These are phyloP conservation scores for Akanthomyces muscarius DNA, from an alignment of 2,329 filamentous ascomycete species.

Conservation along the genomic window DNA sequence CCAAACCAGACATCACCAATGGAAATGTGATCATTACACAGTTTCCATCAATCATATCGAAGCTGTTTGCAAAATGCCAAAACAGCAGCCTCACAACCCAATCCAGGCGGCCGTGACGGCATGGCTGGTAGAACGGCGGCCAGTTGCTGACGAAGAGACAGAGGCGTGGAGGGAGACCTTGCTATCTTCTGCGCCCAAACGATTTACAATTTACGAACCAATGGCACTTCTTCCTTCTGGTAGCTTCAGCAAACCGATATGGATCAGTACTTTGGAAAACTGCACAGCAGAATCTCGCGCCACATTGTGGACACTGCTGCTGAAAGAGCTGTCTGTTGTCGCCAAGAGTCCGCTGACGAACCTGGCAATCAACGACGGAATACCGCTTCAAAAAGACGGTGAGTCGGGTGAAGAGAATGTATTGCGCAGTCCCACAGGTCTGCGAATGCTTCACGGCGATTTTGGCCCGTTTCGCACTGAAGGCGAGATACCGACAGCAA, in stretches of 20 bases:
- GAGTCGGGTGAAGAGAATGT: constrained; percentile 53
- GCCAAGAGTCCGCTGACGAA: constrained; percentile 46
- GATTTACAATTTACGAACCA: constrained; percentile 58
- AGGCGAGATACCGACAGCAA: constrained; percentile 28
- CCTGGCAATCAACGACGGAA: constrained; percentile 58
- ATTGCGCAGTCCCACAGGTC: constrained; percentile 66
- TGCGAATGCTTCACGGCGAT: constrained; percentile 67
- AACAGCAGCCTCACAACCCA: constrained; percentile 22
- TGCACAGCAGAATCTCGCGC: constrained; percentile 24
- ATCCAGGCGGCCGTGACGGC: constrained; percentile 30
- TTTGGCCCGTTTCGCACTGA: constrained; percentile 56
- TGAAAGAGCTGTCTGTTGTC: constrained; percentile 42
- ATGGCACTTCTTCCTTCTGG: constrained; percentile 58
- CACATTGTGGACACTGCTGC: constrained; percentile 46
- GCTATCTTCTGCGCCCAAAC: constrained; percentile 45
- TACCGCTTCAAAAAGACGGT: constrained; percentile 42
- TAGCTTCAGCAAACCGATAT: constrained; percentile 45
- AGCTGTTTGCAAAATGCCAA: constrained; percentile 11
- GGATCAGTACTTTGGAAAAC: constrained; percentile 35
- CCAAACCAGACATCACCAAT: not conserved
- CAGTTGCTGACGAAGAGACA: not conserved
- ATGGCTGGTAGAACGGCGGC: constrained; percentile 26
- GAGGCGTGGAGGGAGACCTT: constrained; percentile 28
- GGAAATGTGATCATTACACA: constrained; percentile 2
- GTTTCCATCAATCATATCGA: not conserved